Evolutionary conservation across 805 yeast species (phyloP).

Genomic region (Starmerella scarabaei): DNA sequence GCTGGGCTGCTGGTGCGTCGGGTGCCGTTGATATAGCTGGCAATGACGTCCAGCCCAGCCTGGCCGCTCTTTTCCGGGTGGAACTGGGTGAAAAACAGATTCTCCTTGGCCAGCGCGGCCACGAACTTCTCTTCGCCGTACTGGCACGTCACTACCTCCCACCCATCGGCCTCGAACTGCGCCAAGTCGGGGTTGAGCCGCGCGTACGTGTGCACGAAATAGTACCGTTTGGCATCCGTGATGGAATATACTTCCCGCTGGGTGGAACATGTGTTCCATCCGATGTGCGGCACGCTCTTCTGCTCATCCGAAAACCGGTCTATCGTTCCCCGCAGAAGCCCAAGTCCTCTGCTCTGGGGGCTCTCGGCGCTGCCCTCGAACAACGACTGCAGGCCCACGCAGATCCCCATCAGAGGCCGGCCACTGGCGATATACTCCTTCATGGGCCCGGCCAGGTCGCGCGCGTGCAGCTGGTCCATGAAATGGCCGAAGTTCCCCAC

Average conservation of each 20-base stretch:
- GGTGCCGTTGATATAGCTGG: slow-evolving; percentile 49
- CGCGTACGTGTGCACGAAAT: slow-evolving; percentile 81
- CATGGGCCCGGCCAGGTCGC: slow-evolving; percentile 56
- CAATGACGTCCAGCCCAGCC: slow-evolving; percentile 71
- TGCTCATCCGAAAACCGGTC: slow-evolving; percentile 45
- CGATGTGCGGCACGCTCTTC: slow-evolving; percentile 92
- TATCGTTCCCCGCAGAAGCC: slow-evolving; percentile 40
- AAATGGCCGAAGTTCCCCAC: slow-evolving; percentile 97
- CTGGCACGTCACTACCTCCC: slow-evolving; percentile 60
- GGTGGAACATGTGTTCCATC: slow-evolving; percentile 60
- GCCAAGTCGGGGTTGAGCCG: slow-evolving; percentile 19
- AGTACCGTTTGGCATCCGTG: slow-evolving; percentile 57
- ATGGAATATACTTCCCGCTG: slow-evolving; percentile 42
- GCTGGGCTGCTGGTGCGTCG: slow-evolving; percentile 21
- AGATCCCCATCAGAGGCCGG: slow-evolving; percentile 85
- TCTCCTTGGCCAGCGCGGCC: slow-evolving; percentile 66
- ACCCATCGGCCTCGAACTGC: slow-evolving; percentile 30
- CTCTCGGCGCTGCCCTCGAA: slow-evolving; percentile 67
- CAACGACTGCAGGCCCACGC: slow-evolving; percentile 89
- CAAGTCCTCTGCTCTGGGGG: slow-evolving; percentile 48
- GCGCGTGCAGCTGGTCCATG: slow-evolving; percentile 50
- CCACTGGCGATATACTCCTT: slow-evolving; percentile 59
- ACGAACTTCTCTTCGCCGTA: slow-evolving; percentile 73
- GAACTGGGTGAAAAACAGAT: slow-evolving; percentile 89
- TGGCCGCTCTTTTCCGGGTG: slow-evolving; percentile 97